Base-by-base conservation (phyloP, 2,329 filamentous ascomycete genomes). In the Hypoxylon sp. region DNA sequence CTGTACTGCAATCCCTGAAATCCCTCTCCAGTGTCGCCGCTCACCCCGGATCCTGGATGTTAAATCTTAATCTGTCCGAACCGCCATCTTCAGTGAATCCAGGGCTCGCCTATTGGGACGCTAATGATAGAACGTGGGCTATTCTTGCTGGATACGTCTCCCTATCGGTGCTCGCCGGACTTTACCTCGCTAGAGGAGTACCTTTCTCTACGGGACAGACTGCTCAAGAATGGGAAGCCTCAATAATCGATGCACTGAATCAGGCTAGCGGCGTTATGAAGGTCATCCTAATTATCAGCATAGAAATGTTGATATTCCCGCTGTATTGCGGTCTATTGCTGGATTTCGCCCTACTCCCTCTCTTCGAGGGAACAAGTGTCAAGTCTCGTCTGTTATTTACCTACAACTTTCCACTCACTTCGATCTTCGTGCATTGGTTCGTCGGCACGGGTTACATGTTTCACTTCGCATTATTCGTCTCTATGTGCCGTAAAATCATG, bases 371-470 rank as follows among this genome's bases (percentile, higher is more conserved):
- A 68, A 91, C 94, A 0, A 94, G 92, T 0, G 81, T 98, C 56
- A 86, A 87, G 70, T 94, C 93, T 6, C 89, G 96, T 22, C 82
- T 97, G 56, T 83, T 89, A 3, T 99, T 97, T 76, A 93, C 93
- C 1, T 83, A 88, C 60, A 86, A 89, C 67, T 94, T 91, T 67
- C 96, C 96, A 0, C 87, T 95, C 72, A 98, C 94, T 0, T 97
- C 95, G 13, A 89, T 97, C 13, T 99, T 99, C 78, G 92, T 98
- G 57, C 96, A 99, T 79, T 99, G 96, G 96, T 99, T 99, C 77
- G 91, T 98, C 63, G 96, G 96, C 53, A 99, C 96, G 3, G 97
- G 94, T 70, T 99, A 99, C 81, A 99, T 99, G 97, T 99, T 99
- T 82, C 96, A 99, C 79, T 99, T 99, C 78, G 96, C 96, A 4